phyloP scores from a whole-genome alignment of 1,139 yeast species.

The Arxiozyma telluris region DNA sequence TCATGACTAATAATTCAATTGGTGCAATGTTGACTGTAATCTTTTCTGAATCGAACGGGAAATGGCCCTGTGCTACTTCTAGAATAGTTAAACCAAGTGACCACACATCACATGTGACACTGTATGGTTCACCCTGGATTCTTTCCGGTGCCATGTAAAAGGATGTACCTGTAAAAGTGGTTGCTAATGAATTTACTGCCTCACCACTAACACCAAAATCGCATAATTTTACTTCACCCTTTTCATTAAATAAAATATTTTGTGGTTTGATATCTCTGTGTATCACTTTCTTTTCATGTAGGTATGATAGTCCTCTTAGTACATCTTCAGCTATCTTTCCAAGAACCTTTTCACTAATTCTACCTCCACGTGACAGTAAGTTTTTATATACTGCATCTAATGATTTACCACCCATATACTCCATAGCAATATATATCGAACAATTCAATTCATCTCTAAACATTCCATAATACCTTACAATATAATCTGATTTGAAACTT shows the following conservation, averaged over 20 bases:
- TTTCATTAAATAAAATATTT: conserved; percentile 63
- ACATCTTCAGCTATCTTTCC: conserved; percentile 87
- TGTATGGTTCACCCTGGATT: conserved; percentile 88
- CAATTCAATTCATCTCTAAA: conserved; percentile 69
- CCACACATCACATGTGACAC: conserved; percentile 95
- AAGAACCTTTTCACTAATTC: conserved; percentile 85
- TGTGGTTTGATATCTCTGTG: conserved; percentile 94
- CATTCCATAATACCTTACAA: conserved; percentile 88
- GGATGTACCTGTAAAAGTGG: conserved; percentile 94
- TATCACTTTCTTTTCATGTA: conserved; percentile 79
- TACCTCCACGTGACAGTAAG: conserved; percentile 55
- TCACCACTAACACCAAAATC: conserved; percentile 99
- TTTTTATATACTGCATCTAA: conserved; percentile 81
- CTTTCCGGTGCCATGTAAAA: conserved; percentile 98
- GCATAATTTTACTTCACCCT: conserved; percentile 83
- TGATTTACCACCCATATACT: conserved; percentile 89
- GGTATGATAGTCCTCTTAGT: conserved; percentile 70
- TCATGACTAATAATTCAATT: conserved; percentile 73
- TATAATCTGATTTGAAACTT: conserved; percentile 70
- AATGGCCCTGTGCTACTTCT: conserved; percentile 84
- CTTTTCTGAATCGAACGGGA: conserved; percentile 49
- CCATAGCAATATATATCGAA: conserved; percentile 88
- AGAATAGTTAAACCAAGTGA: conserved; percentile 82
- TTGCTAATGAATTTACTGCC: conserved; percentile 87
- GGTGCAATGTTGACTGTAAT: conserved; percentile 48